These are phyloP conservation scores for Fragaria ananassa DNA, from an alignment of 306 rosid species.

Conservation along the genomic window DNA sequence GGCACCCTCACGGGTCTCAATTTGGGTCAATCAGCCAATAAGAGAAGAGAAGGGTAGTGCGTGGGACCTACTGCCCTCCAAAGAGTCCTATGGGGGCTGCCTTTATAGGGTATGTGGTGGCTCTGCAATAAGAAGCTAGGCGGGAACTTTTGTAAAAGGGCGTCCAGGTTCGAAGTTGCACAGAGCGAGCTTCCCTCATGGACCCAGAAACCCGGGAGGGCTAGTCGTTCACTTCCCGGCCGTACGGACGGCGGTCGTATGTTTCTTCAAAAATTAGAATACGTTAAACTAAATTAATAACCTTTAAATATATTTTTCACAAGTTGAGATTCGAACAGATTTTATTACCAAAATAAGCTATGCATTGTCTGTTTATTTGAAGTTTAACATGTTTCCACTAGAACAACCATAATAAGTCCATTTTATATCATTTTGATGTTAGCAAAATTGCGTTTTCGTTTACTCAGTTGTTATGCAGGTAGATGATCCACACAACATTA, in stretches of 20 bases:
- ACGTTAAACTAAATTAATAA: no score
- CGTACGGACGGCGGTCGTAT: conserved; percentile 27
- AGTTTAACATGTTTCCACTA: no score
- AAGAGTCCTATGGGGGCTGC: neutral
- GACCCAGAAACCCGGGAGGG: conserved; percentile 16
- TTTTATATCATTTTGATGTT: no score
- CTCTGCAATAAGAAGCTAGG: neutral
- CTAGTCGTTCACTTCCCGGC: conserved; percentile 3
- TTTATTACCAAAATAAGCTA: no score
- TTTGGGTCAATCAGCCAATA: neutral
- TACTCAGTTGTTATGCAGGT: neutral
- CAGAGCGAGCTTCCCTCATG: conserved; percentile 22
- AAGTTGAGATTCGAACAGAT: no score
- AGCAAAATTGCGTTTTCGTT: no score
- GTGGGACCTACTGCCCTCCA: neutral
- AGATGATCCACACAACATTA: no score
- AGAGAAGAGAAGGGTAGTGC: neutral
- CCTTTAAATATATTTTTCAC: no score
- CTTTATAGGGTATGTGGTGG: neutral
- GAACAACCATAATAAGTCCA: no score
- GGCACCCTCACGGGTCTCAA: conserved; percentile 10
- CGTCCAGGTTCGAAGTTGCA: conserved; percentile 35
- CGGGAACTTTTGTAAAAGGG: neutral
- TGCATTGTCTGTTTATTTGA: fast-evolving
- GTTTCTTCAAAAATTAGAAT: neutral